Percentiles rank a stretch among this genome's conserved stretches.
Evolutionary conservation across 2,329 filamentous ascomycete genomes (phyloP).

Genomic region (Colletotrichum spinosum): DNA sequence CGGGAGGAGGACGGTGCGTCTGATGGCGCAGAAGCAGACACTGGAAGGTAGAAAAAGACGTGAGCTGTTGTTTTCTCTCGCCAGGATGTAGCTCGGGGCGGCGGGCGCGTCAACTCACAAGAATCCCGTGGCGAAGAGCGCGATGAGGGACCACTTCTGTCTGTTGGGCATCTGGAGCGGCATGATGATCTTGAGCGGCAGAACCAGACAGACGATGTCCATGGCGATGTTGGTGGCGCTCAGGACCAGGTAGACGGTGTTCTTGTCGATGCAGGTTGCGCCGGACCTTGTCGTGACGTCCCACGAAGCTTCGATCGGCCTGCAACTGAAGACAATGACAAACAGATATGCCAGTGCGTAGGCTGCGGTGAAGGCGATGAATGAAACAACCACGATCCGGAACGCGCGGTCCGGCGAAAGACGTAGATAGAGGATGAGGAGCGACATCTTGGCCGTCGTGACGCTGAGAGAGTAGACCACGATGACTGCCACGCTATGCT

Average conservation of each 20-base stretch:
- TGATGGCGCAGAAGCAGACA: constrained; percentile 47
- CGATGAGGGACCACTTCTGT: constrained; percentile 31
- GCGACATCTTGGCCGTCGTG: constrained; percentile 37
- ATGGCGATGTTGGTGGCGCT: constrained; percentile 35
- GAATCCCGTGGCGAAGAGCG: constrained; percentile 30
- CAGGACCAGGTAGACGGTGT: constrained; percentile 22
- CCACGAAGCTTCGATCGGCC: constrained; percentile 29
- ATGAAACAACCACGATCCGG: constrained; percentile 44
- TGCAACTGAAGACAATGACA: constrained; percentile 39
- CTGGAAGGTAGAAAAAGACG: constrained; percentile 17
- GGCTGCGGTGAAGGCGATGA: constrained; percentile 45
- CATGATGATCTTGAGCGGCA: constrained; percentile 33
- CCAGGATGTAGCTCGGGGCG: too few relatives aligned
- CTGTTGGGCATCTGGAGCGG: constrained; percentile 33
- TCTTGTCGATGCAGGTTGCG: constrained; percentile 26
- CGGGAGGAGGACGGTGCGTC: constrained; percentile 44
- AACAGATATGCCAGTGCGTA: constrained; percentile 43
- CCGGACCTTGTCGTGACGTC: constrained; percentile 1
- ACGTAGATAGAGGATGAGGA: constrained; percentile 35
- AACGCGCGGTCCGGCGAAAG: constrained; percentile 45
- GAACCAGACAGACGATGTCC: constrained; percentile 32
- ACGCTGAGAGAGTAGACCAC: constrained; percentile 32
- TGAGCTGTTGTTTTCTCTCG: constrained; percentile 1
- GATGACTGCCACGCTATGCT: constrained; percentile 16
- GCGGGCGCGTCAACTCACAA: constrained; percentile 13